Base-by-base conservation (phyloP, 331 rosid genomes). In the Spiraea crenata region DNA sequence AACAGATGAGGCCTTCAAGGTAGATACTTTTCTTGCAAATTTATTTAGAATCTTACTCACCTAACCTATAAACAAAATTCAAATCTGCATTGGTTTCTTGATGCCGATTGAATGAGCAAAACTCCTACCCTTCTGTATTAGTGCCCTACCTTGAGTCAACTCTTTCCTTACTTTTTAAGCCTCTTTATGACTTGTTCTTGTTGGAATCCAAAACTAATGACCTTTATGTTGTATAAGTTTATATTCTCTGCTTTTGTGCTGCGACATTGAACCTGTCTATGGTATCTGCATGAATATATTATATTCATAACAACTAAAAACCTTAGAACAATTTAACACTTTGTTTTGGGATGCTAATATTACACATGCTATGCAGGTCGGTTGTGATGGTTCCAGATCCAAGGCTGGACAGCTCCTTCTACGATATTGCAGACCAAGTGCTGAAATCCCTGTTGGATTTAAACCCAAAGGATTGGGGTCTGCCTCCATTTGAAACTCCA, bases 341-440 rank as follows among this genome's bases (percentile, higher is more conserved):
- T 25, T 63, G 10, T 55, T 67, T 78, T 70, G 45, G 59, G 59
- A 65, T 87, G 19, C 77, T 67, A 44, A 45, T 57, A 20, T 63
- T 62, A 34, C 42, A 62, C 45, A n/a, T 69, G 37, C 39, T 55
- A 37, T 81, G 61, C 87, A 91, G 96, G 99, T 84, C 51, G 42
- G 96, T 64, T 51, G 82, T 89, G 45, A 91, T 93, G 96, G 92
- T 93, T 67, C 97, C 99, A 35, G 97, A 93, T 85, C 89, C 95
- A 71, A 93, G 88, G 73, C 76, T 93, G 74, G 95, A 93, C 79
- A 87, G 70, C 76, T 93, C 86, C 50, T 83, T 71, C 73, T 87
- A 74, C 66, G 83, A 65, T 11, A 67, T 74, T 63, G 96, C 97
- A 13, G 92, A 91, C 75, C 97, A 87, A 78, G 90, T 91, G 68